Evolutionary conservation across 371 early-diverging fungal species (phyloP).

Genomic region (Mortierella sp.): DNA sequence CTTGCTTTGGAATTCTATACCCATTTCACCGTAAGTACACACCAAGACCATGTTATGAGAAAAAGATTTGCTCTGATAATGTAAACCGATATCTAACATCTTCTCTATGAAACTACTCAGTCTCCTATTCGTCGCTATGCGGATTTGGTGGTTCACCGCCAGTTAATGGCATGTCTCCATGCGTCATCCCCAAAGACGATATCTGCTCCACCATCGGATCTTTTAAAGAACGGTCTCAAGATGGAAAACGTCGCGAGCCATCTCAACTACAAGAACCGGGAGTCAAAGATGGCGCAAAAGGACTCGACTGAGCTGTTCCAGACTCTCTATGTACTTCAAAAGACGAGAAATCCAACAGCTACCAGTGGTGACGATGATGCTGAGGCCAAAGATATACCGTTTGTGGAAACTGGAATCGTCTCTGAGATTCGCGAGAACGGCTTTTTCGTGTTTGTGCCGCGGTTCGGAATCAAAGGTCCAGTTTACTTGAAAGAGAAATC

Average conservation of each 20-base stretch:
- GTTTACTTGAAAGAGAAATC: conserved; percentile 74
- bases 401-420: conserved; percentile 76
- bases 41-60: background rate
- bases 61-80: background rate
- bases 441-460: conserved; percentile 79
- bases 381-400: conserved; percentile 41
- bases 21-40: conserved; percentile 85
- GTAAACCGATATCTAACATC: background rate
- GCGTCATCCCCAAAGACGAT: conserved; percentile 6
- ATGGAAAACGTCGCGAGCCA: conserved; percentile 67
- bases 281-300: conserved; percentile 81
- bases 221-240: conserved; percentile 60
- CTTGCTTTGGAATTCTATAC: conserved; percentile 91
- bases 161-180: conserved; percentile 67
- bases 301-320: conserved; percentile 86
- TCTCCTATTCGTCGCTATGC: conserved; percentile 99
- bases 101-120: conserved; percentile 21
- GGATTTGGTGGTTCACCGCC: conserved; percentile 97
- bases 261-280: conserved; percentile 78
- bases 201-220: conserved; percentile 25
- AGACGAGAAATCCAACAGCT: conserved; percentile 32
- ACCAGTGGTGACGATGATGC: background rate
- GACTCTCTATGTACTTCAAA: conserved; percentile 76
- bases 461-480: conserved; percentile 77
- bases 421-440: conserved; percentile 83